Base-by-base conservation (phyloP, 352 stramenopile species). In the Phytophthora colocasiae region DNA sequence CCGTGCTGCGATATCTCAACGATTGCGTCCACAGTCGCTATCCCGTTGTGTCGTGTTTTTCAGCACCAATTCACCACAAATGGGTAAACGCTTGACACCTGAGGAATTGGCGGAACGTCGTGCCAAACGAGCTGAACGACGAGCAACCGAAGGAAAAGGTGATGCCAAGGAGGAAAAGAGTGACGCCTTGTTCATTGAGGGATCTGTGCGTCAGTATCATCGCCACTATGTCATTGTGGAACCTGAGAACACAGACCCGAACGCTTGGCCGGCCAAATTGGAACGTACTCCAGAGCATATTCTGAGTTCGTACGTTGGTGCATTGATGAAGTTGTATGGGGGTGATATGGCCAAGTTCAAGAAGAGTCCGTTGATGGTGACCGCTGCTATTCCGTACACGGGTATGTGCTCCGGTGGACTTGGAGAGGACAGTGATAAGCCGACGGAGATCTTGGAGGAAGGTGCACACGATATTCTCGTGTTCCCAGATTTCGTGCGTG, bases 211-310 rank as follows among this genome's bases (percentile, higher is more conserved):
- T 45, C 77, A 66, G 32, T 89, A 92, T 41, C 57, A 73, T 7
- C 83, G 83, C 17, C 81, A 92, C 51, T 80, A 80, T 19, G 69
- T 91, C 15, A 70, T 93, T 10, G 72, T 93, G 19, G 85, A 92
- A 46, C 44, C 65, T 0, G 56, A 77, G 14, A 56, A 55, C 38
- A 72, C 51, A 15, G 68, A 77, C 48, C 76, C 81, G 12, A 70
- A 77, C 15, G 53, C 71, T 10, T 93, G 85, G 85, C 80, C 80
- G 1, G 82, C 87, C 55, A 92, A 90, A 53, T 70, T 92, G n/a
- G 85, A 93, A 52, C 63, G 77, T 4, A 87, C 82, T 14, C 69
- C 69, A 3, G 71, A 85, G 49, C 85, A 93, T 48, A 66, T 91
- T 27, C 52, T 93, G 9, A 71, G 77, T 19, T 46, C 70, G 44